Evolutionary conservation across 1,284 basidiomycete species (phyloP).

Genomic region (Moniliophthora roreri): DNA sequence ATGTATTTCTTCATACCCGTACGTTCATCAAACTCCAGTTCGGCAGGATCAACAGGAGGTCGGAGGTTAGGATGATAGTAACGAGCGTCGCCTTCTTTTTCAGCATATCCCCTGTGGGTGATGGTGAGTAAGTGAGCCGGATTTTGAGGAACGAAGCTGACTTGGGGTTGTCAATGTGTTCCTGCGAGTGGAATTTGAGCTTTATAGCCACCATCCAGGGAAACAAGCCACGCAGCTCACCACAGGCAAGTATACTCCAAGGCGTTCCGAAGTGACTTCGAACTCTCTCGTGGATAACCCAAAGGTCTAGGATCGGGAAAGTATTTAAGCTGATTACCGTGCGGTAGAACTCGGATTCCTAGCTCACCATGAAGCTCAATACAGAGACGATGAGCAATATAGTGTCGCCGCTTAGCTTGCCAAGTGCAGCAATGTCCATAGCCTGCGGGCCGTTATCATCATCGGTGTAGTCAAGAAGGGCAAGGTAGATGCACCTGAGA

Average conservation of each 20-base stretch:
- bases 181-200: slow-evolving; percentile 28
- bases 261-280: slow-evolving; percentile 77
- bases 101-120: slow-evolving; percentile 59
- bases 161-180: slow-evolving; percentile 81
- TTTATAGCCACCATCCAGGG: no score
- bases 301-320: slow-evolving; percentile 45
- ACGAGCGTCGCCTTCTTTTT: slow-evolving; percentile 72
- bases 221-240: no score
- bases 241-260: slow-evolving; percentile 81
- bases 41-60: slow-evolving; percentile 68
- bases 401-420: slow-evolving; percentile 62
- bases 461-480: neutral
- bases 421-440: slow-evolving; percentile 76
- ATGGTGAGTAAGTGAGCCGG: neutral
- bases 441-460: slow-evolving; percentile 42
- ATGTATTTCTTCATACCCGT: slow-evolving; percentile 85
- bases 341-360: neutral
- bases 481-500: slow-evolving; percentile 43
- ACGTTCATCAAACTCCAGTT: slow-evolving; percentile 78
- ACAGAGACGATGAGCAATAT: slow-evolving; percentile 74
- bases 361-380: slow-evolving; percentile 63
- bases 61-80: slow-evolving; percentile 69
- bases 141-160: slow-evolving; percentile 21
- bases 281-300: slow-evolving; percentile 78
- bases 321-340: no score